phyloP scores from a whole-genome alignment of 352 stramenopile genomes.

The Phytophthora sansomeana region DNA sequence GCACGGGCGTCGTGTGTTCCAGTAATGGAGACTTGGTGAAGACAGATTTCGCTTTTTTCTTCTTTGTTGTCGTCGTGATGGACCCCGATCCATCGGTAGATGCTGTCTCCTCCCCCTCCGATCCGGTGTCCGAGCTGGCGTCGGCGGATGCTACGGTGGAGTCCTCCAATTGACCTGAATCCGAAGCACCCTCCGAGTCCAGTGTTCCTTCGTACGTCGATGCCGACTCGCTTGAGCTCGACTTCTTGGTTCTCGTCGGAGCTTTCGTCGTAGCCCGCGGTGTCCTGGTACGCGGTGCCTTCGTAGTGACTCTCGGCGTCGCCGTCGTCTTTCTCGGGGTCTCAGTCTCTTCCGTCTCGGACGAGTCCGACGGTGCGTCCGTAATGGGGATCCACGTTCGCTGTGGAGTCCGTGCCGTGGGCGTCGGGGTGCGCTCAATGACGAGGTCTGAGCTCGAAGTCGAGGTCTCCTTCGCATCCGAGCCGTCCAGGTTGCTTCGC shows the following conservation, averaged over 20 bases:
- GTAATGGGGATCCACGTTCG: slow-evolving; percentile 40
- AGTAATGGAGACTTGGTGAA: slow-evolving; percentile 49
- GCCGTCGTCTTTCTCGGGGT: slow-evolving; percentile 21
- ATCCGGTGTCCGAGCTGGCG: background rate
- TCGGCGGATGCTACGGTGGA: background rate
- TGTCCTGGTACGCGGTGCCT: slow-evolving; percentile 15
- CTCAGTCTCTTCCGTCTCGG: slow-evolving; percentile 17
- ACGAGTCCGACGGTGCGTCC: slow-evolving; percentile 22
- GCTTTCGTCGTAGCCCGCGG: slow-evolving; percentile 15
- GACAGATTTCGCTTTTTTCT: slow-evolving; percentile 34
- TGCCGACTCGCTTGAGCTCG: slow-evolving; percentile 17
- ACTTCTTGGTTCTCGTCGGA: slow-evolving; percentile 4
- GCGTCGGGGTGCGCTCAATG: slow-evolving; percentile 15
- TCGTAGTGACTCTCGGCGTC: slow-evolving; percentile 25
- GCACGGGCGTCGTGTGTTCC: slow-evolving; percentile 39
- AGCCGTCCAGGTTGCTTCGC: slow-evolving; percentile 19
- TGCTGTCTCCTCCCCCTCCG: slow-evolving; percentile 2
- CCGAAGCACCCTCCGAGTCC: slow-evolving; percentile 15
- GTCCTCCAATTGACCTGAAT: slow-evolving; percentile 10
- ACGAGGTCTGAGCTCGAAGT: slow-evolving; percentile 1
- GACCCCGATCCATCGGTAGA: slow-evolving; percentile 13
- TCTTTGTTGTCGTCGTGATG: slow-evolving; percentile 20
- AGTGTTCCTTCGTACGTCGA: slow-evolving; percentile 16
- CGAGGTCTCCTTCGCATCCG: background rate
- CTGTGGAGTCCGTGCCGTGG: slow-evolving; percentile 17